A percentile compares a stretch with the other conserved stretches of the same genome.
phyloP scores from a whole-genome alignment of 352 stramenopile species.

The Globisporangium parvum region DNA sequence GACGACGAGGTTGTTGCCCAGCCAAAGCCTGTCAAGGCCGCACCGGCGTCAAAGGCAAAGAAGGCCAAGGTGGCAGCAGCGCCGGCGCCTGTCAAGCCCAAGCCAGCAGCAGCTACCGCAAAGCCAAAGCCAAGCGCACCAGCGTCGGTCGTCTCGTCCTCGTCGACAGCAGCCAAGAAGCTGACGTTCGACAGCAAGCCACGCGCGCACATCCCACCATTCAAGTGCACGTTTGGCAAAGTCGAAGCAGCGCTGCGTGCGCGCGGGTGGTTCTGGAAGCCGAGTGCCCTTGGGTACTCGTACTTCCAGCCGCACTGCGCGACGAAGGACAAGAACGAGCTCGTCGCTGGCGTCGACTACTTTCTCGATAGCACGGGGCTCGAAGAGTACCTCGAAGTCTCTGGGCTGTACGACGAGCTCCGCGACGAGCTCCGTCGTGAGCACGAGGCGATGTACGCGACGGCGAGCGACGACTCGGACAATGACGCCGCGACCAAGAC shows the following conservation, averaged over 20 bases:
- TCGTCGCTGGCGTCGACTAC: slow-evolving; percentile 33
- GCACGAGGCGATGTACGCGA: slow-evolving; percentile 18
- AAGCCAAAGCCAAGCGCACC: background rate
- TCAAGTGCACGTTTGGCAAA: slow-evolving; percentile 57
- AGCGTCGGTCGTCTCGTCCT: background rate
- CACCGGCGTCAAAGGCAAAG: slow-evolving; percentile 1
- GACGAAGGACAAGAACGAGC: slow-evolving; percentile 6
- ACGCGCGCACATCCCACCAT: slow-evolving; percentile 28
- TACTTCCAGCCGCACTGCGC: slow-evolving; percentile 45
- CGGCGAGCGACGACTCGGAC: slow-evolving; percentile 1
- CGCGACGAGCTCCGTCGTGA: slow-evolving; percentile 30
- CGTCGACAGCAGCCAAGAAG: slow-evolving; percentile 11
- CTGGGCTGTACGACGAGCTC: slow-evolving; percentile 37
- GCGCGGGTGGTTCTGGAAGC: slow-evolving; percentile 67
- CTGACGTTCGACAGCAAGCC: slow-evolving; percentile 9
- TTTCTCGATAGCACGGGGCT: slow-evolving; percentile 42
- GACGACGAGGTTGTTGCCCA: slow-evolving; percentile 3
- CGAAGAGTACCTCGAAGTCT: slow-evolving; percentile 33
- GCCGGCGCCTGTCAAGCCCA: background rate
- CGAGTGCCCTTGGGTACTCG: slow-evolving; percentile 24
- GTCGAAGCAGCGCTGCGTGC: slow-evolving; percentile 45
- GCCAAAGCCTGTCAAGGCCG: background rate
- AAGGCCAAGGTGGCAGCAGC: background rate
- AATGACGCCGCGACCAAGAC: background rate
- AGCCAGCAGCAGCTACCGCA: background rate